A percentile compares a stretch with the other conserved stretches of the same genome.
Evolutionary conservation across 805 yeast genomes (phyloP).

Genomic region (Phaffomyces thermotolerans): DNA sequence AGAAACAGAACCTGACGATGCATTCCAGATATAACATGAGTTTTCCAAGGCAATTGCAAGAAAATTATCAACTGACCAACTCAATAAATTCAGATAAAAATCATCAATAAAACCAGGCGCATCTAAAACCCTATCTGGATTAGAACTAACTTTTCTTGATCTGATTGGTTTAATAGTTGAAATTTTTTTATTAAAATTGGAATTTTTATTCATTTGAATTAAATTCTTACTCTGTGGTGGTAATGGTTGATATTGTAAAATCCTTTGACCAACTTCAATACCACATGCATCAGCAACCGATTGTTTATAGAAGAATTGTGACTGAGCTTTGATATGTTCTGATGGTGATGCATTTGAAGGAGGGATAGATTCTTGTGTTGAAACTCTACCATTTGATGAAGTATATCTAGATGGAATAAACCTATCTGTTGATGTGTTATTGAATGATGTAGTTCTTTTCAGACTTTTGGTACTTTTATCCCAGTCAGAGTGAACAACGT

Average conservation of each 20-base stretch:
- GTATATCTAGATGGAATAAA: slow-evolving; percentile 54
- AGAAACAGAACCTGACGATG: slow-evolving; percentile 70
- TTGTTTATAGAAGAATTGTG: slow-evolving; percentile 49
- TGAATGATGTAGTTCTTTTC: slow-evolving; percentile 18
- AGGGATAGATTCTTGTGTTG: slow-evolving; percentile 31
- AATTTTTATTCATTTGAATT: slow-evolving; percentile 18
- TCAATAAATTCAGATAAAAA: slow-evolving; percentile 76
- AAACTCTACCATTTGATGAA: slow-evolving; percentile 39
- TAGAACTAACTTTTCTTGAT: slow-evolving; percentile 71
- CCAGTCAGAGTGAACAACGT: slow-evolving; percentile 35
- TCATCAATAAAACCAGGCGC: slow-evolving; percentile 95
- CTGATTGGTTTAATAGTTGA: slow-evolving; percentile 51
- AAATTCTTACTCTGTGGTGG: slow-evolving; percentile 50
- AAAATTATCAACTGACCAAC: slow-evolving; percentile 80
- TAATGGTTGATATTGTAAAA: slow-evolving; percentile 77
- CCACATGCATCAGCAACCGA: slow-evolving; percentile 96
- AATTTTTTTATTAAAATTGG: slow-evolving; percentile 23
- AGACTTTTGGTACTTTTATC: slow-evolving; percentile 19
- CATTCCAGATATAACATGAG: slow-evolving; percentile 89
- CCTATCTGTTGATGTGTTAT: slow-evolving; percentile 36
- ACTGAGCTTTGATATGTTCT: slow-evolving; percentile 36
- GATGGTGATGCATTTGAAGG: slow-evolving; percentile 42
- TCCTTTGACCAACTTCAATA: slow-evolving; percentile 69
- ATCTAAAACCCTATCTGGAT: slow-evolving; percentile 89
- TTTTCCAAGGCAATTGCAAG: slow-evolving; percentile 85